Base-by-base conservation (phyloP, 2,329 filamentous ascomycete genomes). In the Pseudogymnoascus sp. region DNA sequence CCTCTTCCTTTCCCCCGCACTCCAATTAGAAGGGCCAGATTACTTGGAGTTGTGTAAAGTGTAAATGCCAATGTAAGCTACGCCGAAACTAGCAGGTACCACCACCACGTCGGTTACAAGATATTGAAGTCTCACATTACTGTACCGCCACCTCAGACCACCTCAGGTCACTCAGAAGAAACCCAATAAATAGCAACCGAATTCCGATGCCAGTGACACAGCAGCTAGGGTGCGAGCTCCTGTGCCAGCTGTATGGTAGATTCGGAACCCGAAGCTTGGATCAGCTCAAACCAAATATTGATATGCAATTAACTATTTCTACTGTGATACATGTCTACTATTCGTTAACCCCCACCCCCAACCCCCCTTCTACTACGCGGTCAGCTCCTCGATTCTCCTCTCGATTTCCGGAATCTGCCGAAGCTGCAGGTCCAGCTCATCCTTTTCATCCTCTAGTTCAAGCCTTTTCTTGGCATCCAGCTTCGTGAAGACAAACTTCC, bases 361-460 rank as follows among this genome's bases (percentile, higher is more conserved):
- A 37, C 36, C 39, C 21, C 54, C 45, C 6, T 60, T 14, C 31
- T 16, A 66, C 64, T 71, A 74, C 34, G 80, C 80, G 63, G 82
- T 90, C 75, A 98, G 78, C 77, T 98, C 93, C 14, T 82, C 85
- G 73, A 98, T 87, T 63, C 95, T 83, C 75, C 88, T 87, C 81
- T 97, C 89, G 68, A 96, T 83, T 72, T 96, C 93, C 0, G 92
- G 92, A 7, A 98, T 90, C 67, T 92, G 88, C 65, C 95, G 82
- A 62, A 99, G 78, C 75, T 91, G 84, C 61, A 96, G 80, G 65
- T 98, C 93, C 48, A 98, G 81, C 69, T 98, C 93, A 74, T 99
- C 95, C 76, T 90, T 96, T 81, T 98, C 95, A 77, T 99, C 95
- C 80, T 99, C 95, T 61, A 99, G 80, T 76, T 86, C 84, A 75